Evolutionary conservation across 2,329 filamentous ascomycete species (phyloP).

Genomic region (Diaporthe destruens): DNA sequence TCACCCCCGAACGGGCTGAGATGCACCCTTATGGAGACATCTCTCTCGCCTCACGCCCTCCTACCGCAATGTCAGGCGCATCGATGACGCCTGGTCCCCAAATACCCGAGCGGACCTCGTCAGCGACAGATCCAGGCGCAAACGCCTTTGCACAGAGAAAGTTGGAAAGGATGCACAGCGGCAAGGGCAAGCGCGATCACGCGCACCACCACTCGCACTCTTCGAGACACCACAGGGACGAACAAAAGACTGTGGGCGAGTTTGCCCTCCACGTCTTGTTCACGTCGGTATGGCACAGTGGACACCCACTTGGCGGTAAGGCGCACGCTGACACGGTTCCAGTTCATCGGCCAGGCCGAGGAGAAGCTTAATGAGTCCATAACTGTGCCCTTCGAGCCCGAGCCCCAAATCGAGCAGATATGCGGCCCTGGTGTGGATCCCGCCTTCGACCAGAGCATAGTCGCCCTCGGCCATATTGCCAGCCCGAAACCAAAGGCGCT

Average conservation of each 20-base stretch:
- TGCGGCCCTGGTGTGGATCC: constrained; percentile 91
- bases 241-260: constrained; percentile 95
- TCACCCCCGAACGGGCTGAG: constrained; percentile 65
- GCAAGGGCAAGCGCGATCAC: constrained; percentile 78
- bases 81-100: constrained; percentile 43
- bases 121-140: constrained; percentile 59
- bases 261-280: constrained; percentile 97
- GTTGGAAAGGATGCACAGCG: constrained; percentile 71
- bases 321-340: constrained; percentile 49
- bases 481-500: constrained; percentile 93
- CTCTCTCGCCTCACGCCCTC: constrained; percentile 55
- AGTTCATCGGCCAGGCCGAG: constrained; percentile 97
- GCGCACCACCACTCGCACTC: constrained; percentile 82
- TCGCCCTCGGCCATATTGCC: constrained; percentile 92
- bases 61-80: constrained; percentile 62
- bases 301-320: neutral
- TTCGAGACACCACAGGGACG: constrained; percentile 77
- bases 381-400: constrained; percentile 80
- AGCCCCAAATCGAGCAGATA: constrained; percentile 87
- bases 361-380: constrained; percentile 94
- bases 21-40: constrained; percentile 60
- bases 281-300: constrained; percentile 75
- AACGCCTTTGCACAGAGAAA: constrained; percentile 64
- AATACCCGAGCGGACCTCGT: constrained; percentile 60
- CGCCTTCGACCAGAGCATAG: constrained; percentile 93